Base-by-base conservation (phyloP, 192 early-diverging fungal species). In the Phlyctochytrium planicorne region DNA sequence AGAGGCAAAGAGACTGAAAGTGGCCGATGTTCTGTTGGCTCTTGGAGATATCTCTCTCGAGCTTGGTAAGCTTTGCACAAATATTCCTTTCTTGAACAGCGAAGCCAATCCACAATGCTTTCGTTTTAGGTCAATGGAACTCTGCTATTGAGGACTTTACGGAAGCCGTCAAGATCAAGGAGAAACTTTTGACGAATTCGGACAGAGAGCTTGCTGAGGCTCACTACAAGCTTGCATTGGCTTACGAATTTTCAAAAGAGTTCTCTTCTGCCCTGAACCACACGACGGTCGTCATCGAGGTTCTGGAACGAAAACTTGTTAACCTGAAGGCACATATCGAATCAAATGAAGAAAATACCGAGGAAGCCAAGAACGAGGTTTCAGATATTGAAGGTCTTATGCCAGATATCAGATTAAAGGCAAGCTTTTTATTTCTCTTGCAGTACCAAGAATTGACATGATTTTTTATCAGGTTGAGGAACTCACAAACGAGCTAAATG, bases 11-110 rank as follows among this genome's bases (percentile, higher is more conserved):
- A 52, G 73, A 6, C 71, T 67, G 6, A 74, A 83, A 36, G 78
- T 89, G 65, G 83, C 89, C 31, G 87, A 91, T 77, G 75, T 93
- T 63, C 84, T 88, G 66, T 73, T 92, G 62, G 80, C 83, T 0
- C 78, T 96, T 30, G 93, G 94, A 34, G 94, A 96, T 70, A 86
- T 96, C 3, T 93, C 90, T 3, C 75, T 96, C 62, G 94, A 96
- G 74, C 87, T 87, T 6, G 91, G 90, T 81, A 84, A 76, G 70
- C 1, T 0, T 62, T 1, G 2, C 30, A 36, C 31, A 3, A 32
- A 35, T 62, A 17, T 62, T 30, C 10, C 20, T 27, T 29, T 14
- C 17, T 20, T 10, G 29, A 4, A 10, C 29, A 29, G 17, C 20
- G 40, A 20, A 47, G 40, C 6, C 20, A 47, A 20, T 20, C 20